Evolutionary conservation across 2,329 filamentous ascomycete genomes (phyloP), one percentile per base, ranked within the genome.

Genomic region (Plenodomus lindquistii): DNA sequence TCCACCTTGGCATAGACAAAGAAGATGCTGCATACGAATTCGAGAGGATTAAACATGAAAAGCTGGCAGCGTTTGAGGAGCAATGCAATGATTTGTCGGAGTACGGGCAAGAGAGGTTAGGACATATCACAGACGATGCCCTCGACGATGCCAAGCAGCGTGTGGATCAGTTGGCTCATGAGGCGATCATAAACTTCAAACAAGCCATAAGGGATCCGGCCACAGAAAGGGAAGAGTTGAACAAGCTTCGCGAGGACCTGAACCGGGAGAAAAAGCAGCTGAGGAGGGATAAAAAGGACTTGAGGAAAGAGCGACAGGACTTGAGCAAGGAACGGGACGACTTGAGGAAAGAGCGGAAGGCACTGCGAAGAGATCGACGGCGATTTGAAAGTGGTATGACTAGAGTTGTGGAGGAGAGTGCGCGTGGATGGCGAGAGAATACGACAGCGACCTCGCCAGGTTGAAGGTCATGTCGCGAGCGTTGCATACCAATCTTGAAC

Each of bases 61-160:
- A 50, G 36, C 29, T 53, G 10, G 16, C 8, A 5, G 48, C 36
- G 29, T 50, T 53, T 5, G 39, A 27, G 29, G 46, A 50, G 37
- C 15, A 38, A 22, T 39, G 42, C 13, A 29, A 35, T 11, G 39
- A 43, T 3, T 37, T 53, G 19, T 19, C 46, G 1, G 37, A 45
- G 27, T 7, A 31, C 6, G 6, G 10, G 11, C 6, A 15, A 15
- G 27, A 31, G 11, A 31, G 6, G 9, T 8, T 15, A 31, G 27
- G 27, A 13, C 9, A 31, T 7, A 15, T 11, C 9, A 13, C 27
- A 31, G 27, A 31, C 10, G 6, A 11, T 7, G 27, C 15, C 27
- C 9, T 31, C 15, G 27, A 31, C 15, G 6, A 31, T 13, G 15
- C 11, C 9, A 31, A 8, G 27, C 27, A 31, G 27, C 27, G 27